Base-by-base conservation (phyloP, 768 basidiomycete species). In the Lyophyllum semitale region DNA sequence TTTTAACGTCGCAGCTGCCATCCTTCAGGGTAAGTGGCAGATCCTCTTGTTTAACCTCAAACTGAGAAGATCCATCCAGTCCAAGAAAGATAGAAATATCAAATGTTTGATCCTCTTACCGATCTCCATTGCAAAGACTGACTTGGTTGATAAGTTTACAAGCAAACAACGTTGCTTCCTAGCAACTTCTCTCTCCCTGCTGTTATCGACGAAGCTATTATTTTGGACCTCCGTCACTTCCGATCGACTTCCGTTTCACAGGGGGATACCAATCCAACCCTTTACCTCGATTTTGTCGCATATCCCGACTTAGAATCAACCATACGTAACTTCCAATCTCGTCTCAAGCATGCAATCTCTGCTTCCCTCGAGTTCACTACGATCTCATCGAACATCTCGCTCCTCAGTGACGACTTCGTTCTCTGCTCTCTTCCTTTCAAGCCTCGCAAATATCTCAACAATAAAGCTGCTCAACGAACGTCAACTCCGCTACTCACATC, bases 351-450 rank as follows among this genome's bases (percentile, higher is more conserved):
- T 1, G 63, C 58, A 37, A 33, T 40, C 20, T 48, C 58, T 8
- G 60, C 64, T 13, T 54, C 51, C 2, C 55, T 77, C 43, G 66
- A 71, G 29, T 72, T 77, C 58, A 71, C 73, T 4, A 69, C 77
- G 6, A 70, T 81, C 51, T 69, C 75, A 8, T 55, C 73, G 0
- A 66, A 65, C 27, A 59, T 78, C 42, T 51, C 66, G 5, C 65
- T 70, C 25, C 60, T 77, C 40, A 73, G 74, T 33, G 59, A 66
- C 2, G 52, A 68, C 2, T 79, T 77, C 59, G 60, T 78, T 30
- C 55, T 79, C 26, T 78, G 78, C 51, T 66, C 77, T 3, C 49
- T 81, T 4, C 79, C 82, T 4, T 81, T 80, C 59, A 65, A 75
- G 52, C 61, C 70, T 9, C 66, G 71, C 25, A 64, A 61, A 47